Evolutionary conservation across 305 asterid species (phyloP).

Genomic region (Striga hermonthica): DNA sequence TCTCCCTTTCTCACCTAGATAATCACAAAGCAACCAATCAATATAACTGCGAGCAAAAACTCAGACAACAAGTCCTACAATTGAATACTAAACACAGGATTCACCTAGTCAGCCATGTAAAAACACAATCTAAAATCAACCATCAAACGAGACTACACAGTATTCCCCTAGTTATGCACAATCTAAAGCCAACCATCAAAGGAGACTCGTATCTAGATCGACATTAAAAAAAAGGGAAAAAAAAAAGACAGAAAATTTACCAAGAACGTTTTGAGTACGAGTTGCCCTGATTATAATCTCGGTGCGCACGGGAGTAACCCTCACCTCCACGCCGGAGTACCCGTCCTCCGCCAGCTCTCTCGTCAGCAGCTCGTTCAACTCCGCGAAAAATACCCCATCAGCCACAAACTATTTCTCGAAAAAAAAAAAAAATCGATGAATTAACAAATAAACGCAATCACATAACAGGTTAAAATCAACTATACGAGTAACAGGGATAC

Average conservation of each 20-base stretch:
- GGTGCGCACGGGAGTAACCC: conserved; percentile 56
- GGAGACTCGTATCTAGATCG: background rate
- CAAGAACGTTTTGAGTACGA: conserved; percentile 53
- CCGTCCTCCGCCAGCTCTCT: conserved; percentile 41
- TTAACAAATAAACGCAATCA: background rate
- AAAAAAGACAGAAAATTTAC: conserved; percentile 26
- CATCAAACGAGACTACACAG: too few species aligned
- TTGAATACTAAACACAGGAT: background rate
- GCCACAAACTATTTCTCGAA: conserved; percentile 31
- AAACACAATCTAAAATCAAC: too few species aligned
- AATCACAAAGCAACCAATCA: background rate
- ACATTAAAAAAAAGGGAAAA: background rate
- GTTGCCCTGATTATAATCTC: conserved; percentile 63
- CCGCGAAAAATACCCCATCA: conserved; percentile 36
- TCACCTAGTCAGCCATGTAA: background rate
- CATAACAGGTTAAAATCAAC: background rate
- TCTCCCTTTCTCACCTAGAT: conserved; percentile 48
- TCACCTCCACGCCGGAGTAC: conserved; percentile 41
- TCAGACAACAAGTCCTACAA: background rate
- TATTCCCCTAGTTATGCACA: too few species aligned
- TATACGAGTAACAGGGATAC: background rate
- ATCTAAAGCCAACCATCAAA: too few species aligned
- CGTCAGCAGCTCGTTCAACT: conserved; percentile 33
- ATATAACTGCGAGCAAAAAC: too few species aligned
- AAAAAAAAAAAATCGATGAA: too few species aligned